Base-by-base conservation (phyloP, 306 rosid species). In the Hippophae gyantsensis region DNA sequence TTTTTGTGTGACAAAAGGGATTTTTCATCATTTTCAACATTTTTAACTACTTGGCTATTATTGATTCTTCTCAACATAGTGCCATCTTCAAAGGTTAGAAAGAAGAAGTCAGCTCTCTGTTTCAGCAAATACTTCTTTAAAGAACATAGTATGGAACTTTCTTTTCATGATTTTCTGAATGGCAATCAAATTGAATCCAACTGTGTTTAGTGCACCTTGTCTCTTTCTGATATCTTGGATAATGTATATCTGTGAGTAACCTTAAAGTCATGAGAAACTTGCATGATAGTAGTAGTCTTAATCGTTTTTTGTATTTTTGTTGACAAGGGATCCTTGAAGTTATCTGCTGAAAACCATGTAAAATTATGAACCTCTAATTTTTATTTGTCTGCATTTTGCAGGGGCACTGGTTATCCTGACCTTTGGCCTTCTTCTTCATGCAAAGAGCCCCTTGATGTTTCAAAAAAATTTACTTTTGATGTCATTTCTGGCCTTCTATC, bases 341-440 rank as follows among this genome's bases (percentile, higher is more conserved):
- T 32, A 32, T 32, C 38, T 32, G 38, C 38, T 32, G 38, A 32
- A 32, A 32, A 13, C 25, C 53, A 6, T 49, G 53, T 13, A 14
- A 12, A 49, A 11, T 49, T 49, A 14, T 23, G n/a, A 12, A 49
- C 25, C 53, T 49, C 26, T 6, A 23, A 49, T 54, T 56, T 13
- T 70, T 57, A 27, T 48, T 67, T 46, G 48, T 67, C 58, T n/a
- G 48, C 42, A 32, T 56, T 62, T 13, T 66, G 67, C 76, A 92
- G 99, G 99, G 99, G 99, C 60, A 53, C 48, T 57, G 99, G 99
- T 67, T 92, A 92, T 86, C 96, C 99, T 2, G 84, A 84, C 71
- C 93, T 92, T 53, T 92, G 99, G 99, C 96, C 99, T 65, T 76
- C 93, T 69, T 70, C 90, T 65, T 64, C 86, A 32, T 92, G 99